Base-by-base conservation (phyloP, 2,329 filamentous ascomycete species). In the Ophiosphaerella korrae region DNA sequence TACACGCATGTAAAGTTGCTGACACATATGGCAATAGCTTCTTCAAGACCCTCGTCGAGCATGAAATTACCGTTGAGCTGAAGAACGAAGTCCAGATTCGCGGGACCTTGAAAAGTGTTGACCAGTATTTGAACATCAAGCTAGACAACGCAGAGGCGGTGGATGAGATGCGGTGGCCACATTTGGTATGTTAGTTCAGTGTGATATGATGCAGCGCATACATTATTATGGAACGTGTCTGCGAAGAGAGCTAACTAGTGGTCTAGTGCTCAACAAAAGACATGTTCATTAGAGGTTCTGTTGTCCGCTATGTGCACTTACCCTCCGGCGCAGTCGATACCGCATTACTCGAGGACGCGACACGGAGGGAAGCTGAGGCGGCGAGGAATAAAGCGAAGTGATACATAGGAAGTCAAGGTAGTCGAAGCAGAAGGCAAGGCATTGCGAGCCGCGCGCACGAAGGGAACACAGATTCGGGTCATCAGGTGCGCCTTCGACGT, bases 101-200 rank as follows among this genome's bases (percentile, higher is more conserved):
- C 67, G 94, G 94, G 62, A 95, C 88, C 32, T 83, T 99, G 62
- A 99, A 97, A 82, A 95, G 90, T 71, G 93, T 99, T 62, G 94
- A 99, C 74, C 94, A 97, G 80, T 99, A 96, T 78, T 85, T 99
- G 71, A 99, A 99, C 79, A 97, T 99, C 79, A 97, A 97, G 81
- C 85, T 99, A 43, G 94, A 99, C 71, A 91, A 97, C 70, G 95
- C 97, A 55, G 84, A 87, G 57, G 93, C 97, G 29, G 84, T 96
- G 23, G 92, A 99, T 62, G 91, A 97, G 78, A 79, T 94, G 70
- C 92, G 92, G 76, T 97, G 97, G 74, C 94, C 94, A 43, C 94
- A 99, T 76, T 77, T 99, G 75, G 90, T 93, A 62, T 12, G 66
- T 61, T 12, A 8, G 14, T 36, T 14, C 13, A n/a, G 12, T 29